Evolutionary conservation across 2,329 filamentous ascomycete species (phyloP).

Genomic region (Botrytis medusae): DNA sequence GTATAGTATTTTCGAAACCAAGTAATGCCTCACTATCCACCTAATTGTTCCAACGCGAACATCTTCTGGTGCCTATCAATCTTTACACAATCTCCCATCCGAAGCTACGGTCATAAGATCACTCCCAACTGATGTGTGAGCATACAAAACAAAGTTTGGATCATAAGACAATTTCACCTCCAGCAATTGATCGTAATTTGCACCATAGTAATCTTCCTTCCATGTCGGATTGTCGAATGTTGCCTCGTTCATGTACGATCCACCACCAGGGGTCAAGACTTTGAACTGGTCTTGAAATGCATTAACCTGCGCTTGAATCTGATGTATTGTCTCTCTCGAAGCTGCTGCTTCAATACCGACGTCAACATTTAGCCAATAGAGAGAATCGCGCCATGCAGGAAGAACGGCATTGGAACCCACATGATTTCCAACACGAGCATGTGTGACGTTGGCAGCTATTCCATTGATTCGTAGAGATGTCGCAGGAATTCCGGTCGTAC

Average conservation of each 20-base stretch:
- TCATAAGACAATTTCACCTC: background rate
- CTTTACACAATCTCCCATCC: background rate
- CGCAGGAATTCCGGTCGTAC: background rate
- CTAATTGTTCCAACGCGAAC: no score
- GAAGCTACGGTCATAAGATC: background rate
- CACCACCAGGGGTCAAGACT: background rate
- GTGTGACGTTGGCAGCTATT: background rate
- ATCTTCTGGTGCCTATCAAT: background rate
- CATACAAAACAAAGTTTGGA: background rate
- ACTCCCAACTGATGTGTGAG: background rate
- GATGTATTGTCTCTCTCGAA: background rate
- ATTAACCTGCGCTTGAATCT: background rate
- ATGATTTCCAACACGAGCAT: background rate
- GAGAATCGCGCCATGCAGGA: background rate
- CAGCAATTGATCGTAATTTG: background rate
- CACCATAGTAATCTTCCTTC: background rate
- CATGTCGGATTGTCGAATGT: background rate
- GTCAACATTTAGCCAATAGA: background rate
- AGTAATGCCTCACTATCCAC: no score
- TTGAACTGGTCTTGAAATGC: background rate
- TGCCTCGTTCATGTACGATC: background rate
- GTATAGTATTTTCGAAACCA: no score
- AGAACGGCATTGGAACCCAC: background rate
- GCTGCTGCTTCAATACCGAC: background rate
- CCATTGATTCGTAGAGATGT: background rate